Evolutionary conservation across 805 yeast genomes (phyloP).

Genomic region (Myxozyma neglecta): DNA sequence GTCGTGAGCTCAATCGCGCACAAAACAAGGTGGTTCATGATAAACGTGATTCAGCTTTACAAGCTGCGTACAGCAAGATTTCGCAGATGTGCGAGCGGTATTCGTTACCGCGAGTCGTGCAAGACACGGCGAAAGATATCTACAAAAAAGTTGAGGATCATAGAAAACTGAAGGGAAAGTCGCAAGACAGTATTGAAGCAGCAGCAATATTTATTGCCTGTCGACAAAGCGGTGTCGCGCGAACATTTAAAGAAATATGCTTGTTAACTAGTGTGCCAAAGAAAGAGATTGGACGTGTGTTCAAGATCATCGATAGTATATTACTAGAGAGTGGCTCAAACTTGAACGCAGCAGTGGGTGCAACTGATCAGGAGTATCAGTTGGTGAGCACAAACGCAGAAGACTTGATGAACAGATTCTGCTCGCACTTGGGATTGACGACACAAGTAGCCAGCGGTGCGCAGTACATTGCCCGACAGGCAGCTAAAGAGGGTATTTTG

Average conservation of each 20-base stretch:
- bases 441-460: constrained; percentile 88
- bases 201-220: constrained; percentile 95
- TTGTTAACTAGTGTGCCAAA: constrained; percentile 90
- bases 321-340: constrained; percentile 34
- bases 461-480: constrained; percentile 84
- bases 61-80: constrained; percentile 85
- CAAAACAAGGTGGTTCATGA: constrained; percentile 85
- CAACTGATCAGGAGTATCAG: constrained; percentile 47
- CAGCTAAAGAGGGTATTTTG: constrained; percentile 87
- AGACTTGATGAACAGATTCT: constrained; percentile 91
- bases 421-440: constrained; percentile 87
- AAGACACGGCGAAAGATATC: constrained; percentile 96
- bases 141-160: constrained; percentile 89
- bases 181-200: constrained; percentile 93
- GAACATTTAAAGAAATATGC: constrained; percentile 94
- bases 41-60: constrained; percentile 80
- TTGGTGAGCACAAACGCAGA: constrained; percentile 90
- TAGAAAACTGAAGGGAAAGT: constrained; percentile 79
- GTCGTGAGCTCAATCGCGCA: too few species aligned
- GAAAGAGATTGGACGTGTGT: constrained; percentile 76
- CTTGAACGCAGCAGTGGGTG: constrained; percentile 35
- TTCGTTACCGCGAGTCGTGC: constrained; percentile 89
- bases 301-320: constrained; percentile 69
- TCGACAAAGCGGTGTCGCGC: constrained; percentile 86
- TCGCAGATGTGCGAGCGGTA: constrained; percentile 97